Evolutionary conservation across 2,329 filamentous ascomycete genomes (phyloP).

Genomic region (Teratosphaeriaceae sp.): DNA sequence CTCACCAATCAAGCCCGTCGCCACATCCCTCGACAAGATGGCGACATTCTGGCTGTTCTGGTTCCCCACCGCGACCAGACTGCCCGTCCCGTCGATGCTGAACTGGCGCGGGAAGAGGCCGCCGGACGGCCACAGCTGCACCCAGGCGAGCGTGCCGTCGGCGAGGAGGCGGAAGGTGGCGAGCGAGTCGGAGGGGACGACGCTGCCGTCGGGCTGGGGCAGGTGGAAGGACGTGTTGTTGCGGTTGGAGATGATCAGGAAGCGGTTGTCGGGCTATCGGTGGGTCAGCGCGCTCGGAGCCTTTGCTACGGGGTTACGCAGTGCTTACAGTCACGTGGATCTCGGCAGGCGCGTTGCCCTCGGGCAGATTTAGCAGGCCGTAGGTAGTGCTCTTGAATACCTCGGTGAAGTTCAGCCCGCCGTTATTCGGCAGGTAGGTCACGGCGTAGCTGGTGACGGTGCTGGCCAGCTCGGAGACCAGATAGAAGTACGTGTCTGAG

Average conservation of each 20-base stretch:
- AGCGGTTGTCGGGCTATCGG: slow-evolving; percentile 42
- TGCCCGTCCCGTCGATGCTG: slow-evolving; percentile 57
- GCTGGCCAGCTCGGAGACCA: slow-evolving; percentile 46
- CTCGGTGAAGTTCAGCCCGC: slow-evolving; percentile 42
- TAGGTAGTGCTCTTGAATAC: slow-evolving; percentile 44
- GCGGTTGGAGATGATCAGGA: slow-evolving; percentile 62
- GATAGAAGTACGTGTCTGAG: slow-evolving; percentile 29
- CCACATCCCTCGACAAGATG: slow-evolving; percentile 53
- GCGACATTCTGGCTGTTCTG: slow-evolving; percentile 56
- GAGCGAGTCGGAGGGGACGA: slow-evolving; percentile 49
- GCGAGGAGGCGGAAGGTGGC: slow-evolving; percentile 54
- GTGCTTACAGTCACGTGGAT: slow-evolving; percentile 40
- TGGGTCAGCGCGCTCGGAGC: slow-evolving; percentile 2
- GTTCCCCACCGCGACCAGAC: slow-evolving; percentile 58
- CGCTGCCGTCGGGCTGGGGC: slow-evolving; percentile 38
- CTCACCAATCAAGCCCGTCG: slow-evolving; percentile 51
- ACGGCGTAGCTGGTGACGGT: slow-evolving; percentile 44
- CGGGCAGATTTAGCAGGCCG: slow-evolving; percentile 35
- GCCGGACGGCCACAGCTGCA: slow-evolving; percentile 56
- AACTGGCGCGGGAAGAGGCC: slow-evolving; percentile 63
- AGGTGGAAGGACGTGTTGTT: slow-evolving; percentile 49
- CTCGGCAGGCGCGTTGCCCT: slow-evolving; percentile 49
- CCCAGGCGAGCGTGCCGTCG: slow-evolving; percentile 50
- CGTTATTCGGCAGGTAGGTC: slow-evolving; percentile 32
- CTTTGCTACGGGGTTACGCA: too few species aligned